These are phyloP conservation scores for Penicillium cosmopolitanum DNA, from an alignment of 495 filamentous ascomycete genomes.

Conservation along the genomic window DNA sequence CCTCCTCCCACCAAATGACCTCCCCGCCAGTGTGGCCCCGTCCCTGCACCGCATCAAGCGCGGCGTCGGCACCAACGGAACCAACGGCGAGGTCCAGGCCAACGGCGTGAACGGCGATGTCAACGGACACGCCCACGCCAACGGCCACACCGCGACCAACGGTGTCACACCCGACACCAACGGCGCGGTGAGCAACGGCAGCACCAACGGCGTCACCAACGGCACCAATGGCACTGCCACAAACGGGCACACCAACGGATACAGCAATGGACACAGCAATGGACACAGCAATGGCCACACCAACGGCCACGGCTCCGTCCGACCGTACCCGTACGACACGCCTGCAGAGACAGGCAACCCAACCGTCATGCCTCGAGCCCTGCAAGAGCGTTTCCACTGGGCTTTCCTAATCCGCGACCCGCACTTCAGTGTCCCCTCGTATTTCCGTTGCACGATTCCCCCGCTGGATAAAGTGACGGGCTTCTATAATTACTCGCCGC, in stretches of 20 bases:
- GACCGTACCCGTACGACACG: constrained; percentile 61
- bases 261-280: constrained; percentile 24
- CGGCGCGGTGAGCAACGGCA: constrained; percentile 22
- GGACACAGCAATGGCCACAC: constrained; percentile 18
- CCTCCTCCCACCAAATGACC: constrained; percentile 73
- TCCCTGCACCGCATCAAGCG: constrained; percentile 67
- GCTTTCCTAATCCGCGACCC: constrained; percentile 98
- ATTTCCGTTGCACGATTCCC: constrained; percentile 94
- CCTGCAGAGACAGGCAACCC: constrained; percentile 68
- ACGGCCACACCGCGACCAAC: constrained; percentile 33
- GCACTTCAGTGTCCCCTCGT: constrained; percentile 81
- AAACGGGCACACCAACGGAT: constrained; percentile 28
- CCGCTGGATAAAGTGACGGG: constrained; percentile 80
- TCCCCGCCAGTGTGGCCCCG: constrained; percentile 70
- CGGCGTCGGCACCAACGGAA: constrained; percentile 58
- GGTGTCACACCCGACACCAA: constrained; percentile 20
- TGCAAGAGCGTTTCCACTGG: constrained; percentile 81
- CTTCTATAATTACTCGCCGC: constrained; percentile 82
- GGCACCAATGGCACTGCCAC: constrained; percentile 7
- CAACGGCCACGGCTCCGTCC: constrained; percentile 8
- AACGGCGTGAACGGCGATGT: constrained; percentile 31
- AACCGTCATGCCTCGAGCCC: constrained; percentile 73
- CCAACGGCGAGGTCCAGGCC: constrained; percentile 24
- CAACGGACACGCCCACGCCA: constrained; percentile 30
- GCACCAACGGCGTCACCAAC: constrained; percentile 21